Conservation (phyloP, 148 eudicot genomes). For the Vaccinium vitisidaea region DNA sequence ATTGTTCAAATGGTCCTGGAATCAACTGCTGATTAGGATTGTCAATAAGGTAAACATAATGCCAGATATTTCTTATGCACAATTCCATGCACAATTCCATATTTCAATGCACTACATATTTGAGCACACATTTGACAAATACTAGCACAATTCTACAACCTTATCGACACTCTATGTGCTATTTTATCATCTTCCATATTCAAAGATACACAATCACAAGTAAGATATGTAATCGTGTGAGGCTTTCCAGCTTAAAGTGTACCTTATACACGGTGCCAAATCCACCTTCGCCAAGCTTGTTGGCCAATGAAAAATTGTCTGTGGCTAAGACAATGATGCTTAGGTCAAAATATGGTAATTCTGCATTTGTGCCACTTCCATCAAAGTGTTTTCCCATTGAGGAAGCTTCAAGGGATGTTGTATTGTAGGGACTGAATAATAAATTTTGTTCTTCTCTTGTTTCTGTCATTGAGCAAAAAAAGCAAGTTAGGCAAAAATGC, state of each 20-base stretch:
- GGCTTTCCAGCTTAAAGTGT: background rate
- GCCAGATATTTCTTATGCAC: background rate
- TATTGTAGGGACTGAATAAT: conserved; percentile 6
- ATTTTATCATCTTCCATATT: background rate
- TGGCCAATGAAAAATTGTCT: conserved; percentile 11
- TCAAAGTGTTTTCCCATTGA: conserved; percentile 25
- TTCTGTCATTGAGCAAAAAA: conserved; percentile 11
- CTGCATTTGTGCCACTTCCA: conserved; percentile 27
- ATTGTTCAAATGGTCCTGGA: background rate
- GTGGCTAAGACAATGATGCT: conserved; percentile 24
- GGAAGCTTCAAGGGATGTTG: background rate
- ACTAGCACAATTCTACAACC: background rate
- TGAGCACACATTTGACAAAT: background rate
- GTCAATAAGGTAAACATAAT: background rate
- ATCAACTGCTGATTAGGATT: background rate
- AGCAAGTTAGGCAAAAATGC: background rate
- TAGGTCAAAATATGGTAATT: conserved; percentile 24
- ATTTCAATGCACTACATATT: background rate
- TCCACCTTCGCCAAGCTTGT: conserved; percentile 31
- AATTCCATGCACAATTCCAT: background rate
- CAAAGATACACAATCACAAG: background rate
- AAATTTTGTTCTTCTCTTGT: conserved; percentile 23
- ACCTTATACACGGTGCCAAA: conserved; percentile 34
- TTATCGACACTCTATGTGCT: background rate
- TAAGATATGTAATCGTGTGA: background rate